Evolutionary conservation across 2,329 filamentous ascomycete genomes (phyloP).

Genomic region (Onygena corvina): DNA sequence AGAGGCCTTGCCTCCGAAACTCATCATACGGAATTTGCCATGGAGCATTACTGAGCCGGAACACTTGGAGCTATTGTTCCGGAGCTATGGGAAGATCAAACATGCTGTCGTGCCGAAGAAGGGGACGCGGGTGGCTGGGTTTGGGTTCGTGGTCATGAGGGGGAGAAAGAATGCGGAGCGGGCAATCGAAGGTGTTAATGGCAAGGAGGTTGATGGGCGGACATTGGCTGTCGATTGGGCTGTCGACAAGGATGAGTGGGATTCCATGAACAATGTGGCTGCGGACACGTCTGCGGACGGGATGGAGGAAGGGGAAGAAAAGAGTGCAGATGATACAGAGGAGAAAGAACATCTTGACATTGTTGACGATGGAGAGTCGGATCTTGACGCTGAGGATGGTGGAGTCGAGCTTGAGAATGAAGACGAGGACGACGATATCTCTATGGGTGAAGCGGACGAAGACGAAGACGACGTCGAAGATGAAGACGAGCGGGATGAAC

Average conservation of each 20-base stretch:
- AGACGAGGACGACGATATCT: constrained; percentile 28
- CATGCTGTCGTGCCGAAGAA: constrained; percentile 71
- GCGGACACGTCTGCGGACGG: constrained; percentile 23
- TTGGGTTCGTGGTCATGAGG: constrained; percentile 82
- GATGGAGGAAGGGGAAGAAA: constrained; percentile 42
- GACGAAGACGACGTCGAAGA: constrained; percentile 33
- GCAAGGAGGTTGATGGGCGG: constrained; percentile 77
- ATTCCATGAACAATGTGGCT: constrained; percentile 46
- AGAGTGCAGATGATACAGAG: constrained; percentile 41
- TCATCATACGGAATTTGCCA: constrained; percentile 85
- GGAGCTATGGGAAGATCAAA: constrained; percentile 84
- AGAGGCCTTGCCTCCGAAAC: constrained; percentile 53
- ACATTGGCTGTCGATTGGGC: constrained; percentile 93
- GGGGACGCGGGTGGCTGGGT: constrained; percentile 62
- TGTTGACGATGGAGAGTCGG: constrained; percentile 26
- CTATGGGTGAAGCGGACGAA: constrained; percentile 31
- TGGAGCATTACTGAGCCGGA: constrained; percentile 88
- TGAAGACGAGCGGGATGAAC: constrained; percentile 35
- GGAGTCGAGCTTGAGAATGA: constrained; percentile 36
- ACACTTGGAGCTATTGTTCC: constrained; percentile 66
- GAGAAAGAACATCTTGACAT: constrained; percentile 20
- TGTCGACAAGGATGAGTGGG: constrained; percentile 80
- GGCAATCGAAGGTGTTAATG: constrained; percentile 74
- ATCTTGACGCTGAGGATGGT: constrained; percentile 26
- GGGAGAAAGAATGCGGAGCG: constrained; percentile 84